Base-by-base conservation (phyloP, 2,329 filamentous ascomycete genomes). In the Colletotrichum trifolii region DNA sequence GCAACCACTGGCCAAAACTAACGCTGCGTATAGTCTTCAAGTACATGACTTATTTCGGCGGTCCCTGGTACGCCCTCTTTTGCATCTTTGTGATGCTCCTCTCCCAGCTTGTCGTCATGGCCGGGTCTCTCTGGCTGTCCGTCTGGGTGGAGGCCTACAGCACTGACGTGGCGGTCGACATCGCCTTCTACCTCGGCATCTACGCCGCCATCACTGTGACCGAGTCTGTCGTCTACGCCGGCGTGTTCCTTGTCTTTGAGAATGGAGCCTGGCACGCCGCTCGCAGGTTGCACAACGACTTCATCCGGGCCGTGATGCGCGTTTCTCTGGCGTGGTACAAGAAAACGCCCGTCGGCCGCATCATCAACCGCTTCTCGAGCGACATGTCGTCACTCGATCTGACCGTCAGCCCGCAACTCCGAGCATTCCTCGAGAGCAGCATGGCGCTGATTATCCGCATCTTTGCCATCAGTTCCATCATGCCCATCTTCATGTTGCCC, bases 321-420 rank as follows among this genome's bases (percentile, higher is more conserved):
- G 86, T 85, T 4, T 82, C 86, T 1, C 76, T 88, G 9, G 81
- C 82, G 4, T 88, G 85, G 85, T 87, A 85, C 69, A 85, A 86
- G 70, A 73, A 82, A 50, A 79, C 85, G 1, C 81, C 85, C 0
- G 79, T 84, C 13, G 82, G 85, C 11, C 80, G 85, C 45, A 80
- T 85, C 60, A 79, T 83, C 59, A 86, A 87, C 69, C 81, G 86
- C 11, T 85, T 87, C 67, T 83, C 83, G 1, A 83, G 85, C 40
- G 85, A 88, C 64, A 86, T 87, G 72, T 78, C 80, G n/a, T 85
- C 85, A 0, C 79, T 88, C 55, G 86, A 88, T 68, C 81, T 78
- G 8, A 70, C 75, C 1, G 73, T 88, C 7, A 78, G 80, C 17
- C 74, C 77, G 2, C 79, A 83, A 76, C 74, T 86, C 1, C 79